A percentile compares a stretch with the other conserved stretches of the same genome.
These are phyloP conservation scores for Aurinia saxatilis DNA, from an alignment of 345 rosid species.

Conservation along the genomic window DNA sequence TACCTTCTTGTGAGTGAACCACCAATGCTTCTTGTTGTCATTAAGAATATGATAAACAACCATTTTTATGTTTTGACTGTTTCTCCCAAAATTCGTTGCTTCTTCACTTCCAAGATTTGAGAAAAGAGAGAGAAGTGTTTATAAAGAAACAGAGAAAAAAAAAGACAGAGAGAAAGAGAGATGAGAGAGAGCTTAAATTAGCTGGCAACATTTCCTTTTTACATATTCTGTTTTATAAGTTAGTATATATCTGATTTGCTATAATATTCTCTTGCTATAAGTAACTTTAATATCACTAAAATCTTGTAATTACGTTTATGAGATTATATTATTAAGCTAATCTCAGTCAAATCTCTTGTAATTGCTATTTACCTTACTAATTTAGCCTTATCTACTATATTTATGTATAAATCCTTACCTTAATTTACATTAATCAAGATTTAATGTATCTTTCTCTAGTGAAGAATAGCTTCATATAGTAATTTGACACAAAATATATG, in stretches of 20 bases:
- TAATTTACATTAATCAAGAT: no score
- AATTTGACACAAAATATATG: no score
- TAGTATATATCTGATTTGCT: background rate
- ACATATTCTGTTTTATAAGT: conserved; percentile 36
- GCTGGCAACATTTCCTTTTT: conserved; percentile 26
- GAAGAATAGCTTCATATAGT: no score
- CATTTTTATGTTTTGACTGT: conserved; percentile 3
- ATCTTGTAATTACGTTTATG: background rate
- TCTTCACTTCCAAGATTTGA: conserved; percentile 25
- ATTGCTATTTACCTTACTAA: no score
- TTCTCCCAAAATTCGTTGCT: conserved; percentile 18
- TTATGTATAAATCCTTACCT: no score
- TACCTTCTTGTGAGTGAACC: conserved; percentile 88
- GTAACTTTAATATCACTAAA: background rate
- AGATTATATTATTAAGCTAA: no score
- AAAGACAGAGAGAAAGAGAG: conserved; percentile 4
- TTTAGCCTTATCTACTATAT: no score
- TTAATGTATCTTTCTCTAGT: no score
- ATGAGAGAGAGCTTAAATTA: conserved; percentile 43
- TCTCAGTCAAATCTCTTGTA: no score
- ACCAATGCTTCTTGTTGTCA: conserved; percentile 72
- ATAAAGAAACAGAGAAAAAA: conserved; percentile 26
- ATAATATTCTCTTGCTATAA: conserved; percentile 2
- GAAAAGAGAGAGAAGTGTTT: conserved; percentile 29
- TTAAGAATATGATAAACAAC: conserved; percentile 28